Base-by-base conservation (phyloP, 2,329 filamentous ascomycete species). In the Sphaerulina vaccinii region DNA sequence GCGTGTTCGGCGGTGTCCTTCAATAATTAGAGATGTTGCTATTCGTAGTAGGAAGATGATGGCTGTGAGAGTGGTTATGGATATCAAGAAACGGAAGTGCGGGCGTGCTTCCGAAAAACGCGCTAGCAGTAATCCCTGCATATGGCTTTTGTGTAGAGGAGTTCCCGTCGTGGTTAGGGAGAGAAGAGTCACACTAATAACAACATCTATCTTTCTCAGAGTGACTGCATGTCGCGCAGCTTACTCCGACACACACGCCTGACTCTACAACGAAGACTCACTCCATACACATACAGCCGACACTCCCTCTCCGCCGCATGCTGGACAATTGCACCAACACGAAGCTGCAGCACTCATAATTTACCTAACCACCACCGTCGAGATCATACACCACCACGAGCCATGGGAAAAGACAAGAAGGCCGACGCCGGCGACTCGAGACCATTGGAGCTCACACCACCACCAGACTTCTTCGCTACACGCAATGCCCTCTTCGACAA, bases 401-500 rank as follows among this genome's bases (percentile, higher is more conserved):
- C 36, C 36, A 66, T 67, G 65, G 62, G 64, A 46, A 78, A 78
- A 55, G 77, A 75, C 65, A 78, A 71, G 54, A 63, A 59, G 27
- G 65, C 53, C 36, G 64, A 60, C 23, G 61, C 57, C 32, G 59
- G 58, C 27, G 71, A 72, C 59, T 68, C 69, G 40, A 70, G 74
- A 19, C 72, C 75, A n/a, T 64, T 75, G 24, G 75, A 78, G 64
- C 62, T 79, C 45, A 69, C 65, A 42, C 74, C 76, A 38, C 77
- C 83, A 16, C 87, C 91, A 51, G 83, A 86, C 54, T 96, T 88
- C 72, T 83, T 97, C 57, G 78, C 91, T 66, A 83, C 90, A 71
- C 85, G 93, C 58, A 85, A 96, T 65, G 82, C 87, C 47, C 77
- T 97, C 43, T 96, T 96, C 74, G 88, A 96, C 70, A 84, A 86